Conservation (phyloP, 805 yeast genomes). For the Cyberlindnera amylophila region DNA sequence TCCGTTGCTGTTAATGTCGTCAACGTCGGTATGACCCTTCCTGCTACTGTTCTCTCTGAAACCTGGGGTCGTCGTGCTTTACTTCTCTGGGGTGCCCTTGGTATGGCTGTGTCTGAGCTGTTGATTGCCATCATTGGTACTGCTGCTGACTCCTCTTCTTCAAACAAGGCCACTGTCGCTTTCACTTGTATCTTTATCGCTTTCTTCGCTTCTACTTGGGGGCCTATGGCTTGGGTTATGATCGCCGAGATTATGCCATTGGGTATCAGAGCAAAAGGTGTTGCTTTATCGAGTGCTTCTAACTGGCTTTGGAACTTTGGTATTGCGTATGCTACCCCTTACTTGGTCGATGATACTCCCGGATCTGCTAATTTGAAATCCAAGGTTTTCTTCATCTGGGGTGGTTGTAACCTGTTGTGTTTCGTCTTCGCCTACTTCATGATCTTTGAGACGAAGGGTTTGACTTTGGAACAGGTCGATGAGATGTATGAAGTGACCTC, state of each 20-base stretch:
- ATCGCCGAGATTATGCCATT: constrained; percentile 63
- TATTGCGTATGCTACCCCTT: constrained; percentile 71
- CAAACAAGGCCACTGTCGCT: constrained; percentile 46
- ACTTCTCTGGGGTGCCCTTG: constrained; percentile 55
- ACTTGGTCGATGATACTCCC: constrained; percentile 58
- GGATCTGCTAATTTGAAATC: constrained; percentile 59
- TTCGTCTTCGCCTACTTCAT: constrained; percentile 53
- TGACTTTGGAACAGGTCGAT: constrained; percentile 64
- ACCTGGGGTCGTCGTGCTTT: constrained; percentile 61
- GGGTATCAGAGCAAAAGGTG: constrained; percentile 69
- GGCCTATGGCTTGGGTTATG: constrained; percentile 72
- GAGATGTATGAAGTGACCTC: constrained; percentile 42
- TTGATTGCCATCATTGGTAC: constrained; percentile 49
- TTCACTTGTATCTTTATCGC: constrained; percentile 58
- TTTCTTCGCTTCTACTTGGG: constrained; percentile 80
- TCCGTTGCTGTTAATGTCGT: constrained; percentile 41
- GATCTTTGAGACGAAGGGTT: constrained; percentile 64
- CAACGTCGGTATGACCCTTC: constrained; percentile 45
- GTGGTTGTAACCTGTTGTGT: constrained; percentile 56
- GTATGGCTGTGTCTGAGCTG: constrained; percentile 59
- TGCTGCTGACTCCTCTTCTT: constrained; percentile 28
- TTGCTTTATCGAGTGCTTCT: constrained; percentile 66
- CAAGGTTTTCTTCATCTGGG: constrained; percentile 35
- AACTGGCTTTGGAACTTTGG: constrained; percentile 78
- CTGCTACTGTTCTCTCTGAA: constrained; percentile 54